These are phyloP conservation scores for Tritrichomonas foetus DNA, from an alignment of 208 protist genomes.

Conservation along the genomic window DNA sequence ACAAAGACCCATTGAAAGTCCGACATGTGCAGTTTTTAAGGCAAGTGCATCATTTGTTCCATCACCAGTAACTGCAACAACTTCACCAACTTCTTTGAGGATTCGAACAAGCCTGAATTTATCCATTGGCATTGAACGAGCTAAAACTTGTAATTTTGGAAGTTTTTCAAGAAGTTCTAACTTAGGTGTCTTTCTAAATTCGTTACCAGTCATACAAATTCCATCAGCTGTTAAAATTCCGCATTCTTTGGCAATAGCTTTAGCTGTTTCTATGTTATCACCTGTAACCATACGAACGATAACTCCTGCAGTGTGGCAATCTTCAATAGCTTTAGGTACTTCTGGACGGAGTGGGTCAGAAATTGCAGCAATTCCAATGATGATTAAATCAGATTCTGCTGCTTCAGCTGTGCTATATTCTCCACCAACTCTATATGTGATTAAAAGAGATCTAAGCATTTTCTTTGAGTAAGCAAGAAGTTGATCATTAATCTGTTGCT, in stretches of 20 bases:
- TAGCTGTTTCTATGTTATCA: conserved; percentile 54
- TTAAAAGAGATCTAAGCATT: background rate
- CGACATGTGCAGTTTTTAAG: conserved; percentile 75
- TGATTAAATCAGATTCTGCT: background rate
- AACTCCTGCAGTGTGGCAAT: conserved; percentile 11
- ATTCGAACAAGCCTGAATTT: conserved; percentile 40
- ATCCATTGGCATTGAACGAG: conserved; percentile 41
- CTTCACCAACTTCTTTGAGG: conserved; percentile 32
- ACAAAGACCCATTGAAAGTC: conserved; percentile 73
- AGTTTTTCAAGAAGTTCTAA: background rate
- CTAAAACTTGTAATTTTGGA: background rate
- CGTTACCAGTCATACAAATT: background rate
- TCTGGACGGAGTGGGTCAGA: background rate
- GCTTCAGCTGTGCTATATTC: background rate
- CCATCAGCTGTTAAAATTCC: background rate
- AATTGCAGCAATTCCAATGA: background rate
- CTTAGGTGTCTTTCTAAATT: background rate
- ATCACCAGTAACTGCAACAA: conserved; percentile 69
- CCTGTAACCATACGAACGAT: conserved; percentile 57
- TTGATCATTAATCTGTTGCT: background rate
- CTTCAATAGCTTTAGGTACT: background rate
- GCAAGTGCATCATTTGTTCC: conserved; percentile 66
- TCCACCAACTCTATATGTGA: background rate
- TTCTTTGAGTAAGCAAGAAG: background rate
- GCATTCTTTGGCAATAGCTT: conserved; percentile 54